Percentiles rank a stretch among this genome's conserved stretches.
phyloP scores from a whole-genome alignment of 129 eudicot species.

The Smallanthus sonchifolius region DNA sequence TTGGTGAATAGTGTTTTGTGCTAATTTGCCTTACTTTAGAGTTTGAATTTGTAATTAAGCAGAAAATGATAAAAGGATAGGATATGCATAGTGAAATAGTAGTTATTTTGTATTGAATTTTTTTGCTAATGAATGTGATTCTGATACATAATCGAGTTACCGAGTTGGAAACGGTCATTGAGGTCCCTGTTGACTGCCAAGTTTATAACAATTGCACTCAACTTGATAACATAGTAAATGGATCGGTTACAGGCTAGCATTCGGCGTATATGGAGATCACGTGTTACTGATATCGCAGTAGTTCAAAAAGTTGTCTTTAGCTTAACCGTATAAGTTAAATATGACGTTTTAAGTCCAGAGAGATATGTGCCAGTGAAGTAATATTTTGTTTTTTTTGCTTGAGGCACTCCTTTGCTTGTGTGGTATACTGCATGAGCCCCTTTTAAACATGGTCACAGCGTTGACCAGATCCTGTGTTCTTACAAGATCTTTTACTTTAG shows the following conservation, averaged over 20 bases:
- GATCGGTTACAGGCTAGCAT: not conserved
- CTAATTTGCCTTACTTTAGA: not conserved
- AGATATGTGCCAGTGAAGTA: not conserved
- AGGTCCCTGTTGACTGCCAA: not conserved
- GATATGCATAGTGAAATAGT: constrained; percentile 12
- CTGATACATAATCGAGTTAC: not conserved
- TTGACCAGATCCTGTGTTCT: not conserved
- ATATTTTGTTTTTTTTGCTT: not conserved
- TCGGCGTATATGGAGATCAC: not conserved
- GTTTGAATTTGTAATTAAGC: constrained; percentile 2
- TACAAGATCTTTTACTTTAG: not conserved
- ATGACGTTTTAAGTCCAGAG: not conserved
- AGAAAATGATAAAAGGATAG: not conserved
- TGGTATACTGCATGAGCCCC: constrained; percentile 1
- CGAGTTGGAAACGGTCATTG: not conserved
- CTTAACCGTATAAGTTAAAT: not conserved
- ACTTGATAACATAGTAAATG: not conserved
- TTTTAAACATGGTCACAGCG: constrained; percentile 2
- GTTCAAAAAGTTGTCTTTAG: constrained; percentile 4
- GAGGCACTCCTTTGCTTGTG: constrained; percentile 2
- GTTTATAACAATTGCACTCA: not conserved
- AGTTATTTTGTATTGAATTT: not conserved
- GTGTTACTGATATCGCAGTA: constrained; percentile 6
- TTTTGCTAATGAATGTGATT: not conserved
- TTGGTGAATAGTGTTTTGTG: constrained; percentile 1